Base-by-base conservation (phyloP, 805 yeast genomes). In the Sungouiella blattae region DNA sequence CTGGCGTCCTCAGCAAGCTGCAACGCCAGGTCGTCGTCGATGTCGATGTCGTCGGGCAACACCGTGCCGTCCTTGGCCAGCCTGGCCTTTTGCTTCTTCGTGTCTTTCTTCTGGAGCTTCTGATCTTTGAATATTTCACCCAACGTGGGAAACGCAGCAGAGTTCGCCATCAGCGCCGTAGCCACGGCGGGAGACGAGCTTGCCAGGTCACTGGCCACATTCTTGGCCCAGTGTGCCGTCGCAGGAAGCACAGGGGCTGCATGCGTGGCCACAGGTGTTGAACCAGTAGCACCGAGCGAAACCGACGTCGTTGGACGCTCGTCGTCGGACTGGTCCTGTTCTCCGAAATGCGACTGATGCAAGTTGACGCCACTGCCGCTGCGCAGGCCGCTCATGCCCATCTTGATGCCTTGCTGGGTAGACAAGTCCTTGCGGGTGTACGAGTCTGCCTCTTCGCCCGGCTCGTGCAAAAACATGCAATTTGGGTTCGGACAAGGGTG, bases 371-470 rank as follows among this genome's bases (percentile, higher is more conserved):
- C 23, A 20, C 39, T 42, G 30, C 35, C 45, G 11, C 36, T 43
- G 47, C 57, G 47, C n/a, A n/a, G n/a, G 9, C 67, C 69, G 52
- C 63, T 60, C 68, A 63, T 66, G 32, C 70, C 65, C 74, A 77
- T 76, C 51, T 75, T 78, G 45, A 77, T 69, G 49, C 80, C 78
- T 47, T 78, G 80, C 57, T 85, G 83, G 3, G 93, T 84, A 4
- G 88, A 79, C 52, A 86, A 69, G 53, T 86, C 94, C 54, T 86
- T 88, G 60, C 96, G 80, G 18, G 95, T 87, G 64, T 86, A 91
- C 8, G 95, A 84, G 53, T 93, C 98, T 2, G 98, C 98, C 60
- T 93, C 98, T 68, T 93, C 99, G 40, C 99, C 98, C 5, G 98
- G 98, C 62, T 93, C 98, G 60, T 93, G 99, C 52, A 93, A 72